phyloP scores from a whole-genome alignment of 2,329 filamentous ascomycete species.

The Pseudogymnoascus sp. region DNA sequence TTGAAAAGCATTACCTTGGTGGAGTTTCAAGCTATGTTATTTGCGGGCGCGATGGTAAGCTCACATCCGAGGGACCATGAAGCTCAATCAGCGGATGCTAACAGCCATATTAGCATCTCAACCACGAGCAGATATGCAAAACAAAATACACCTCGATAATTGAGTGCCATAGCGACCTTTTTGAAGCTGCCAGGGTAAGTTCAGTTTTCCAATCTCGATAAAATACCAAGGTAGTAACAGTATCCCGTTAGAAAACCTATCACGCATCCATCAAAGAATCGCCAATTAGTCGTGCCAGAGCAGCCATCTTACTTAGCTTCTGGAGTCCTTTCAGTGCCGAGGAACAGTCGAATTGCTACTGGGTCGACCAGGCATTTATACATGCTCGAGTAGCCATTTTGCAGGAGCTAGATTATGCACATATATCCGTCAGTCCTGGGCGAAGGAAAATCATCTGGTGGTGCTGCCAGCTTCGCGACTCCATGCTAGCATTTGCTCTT shows the following conservation, averaged over 20 bases:
- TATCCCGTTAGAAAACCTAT: slow-evolving; percentile 3
- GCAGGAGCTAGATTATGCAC: background rate
- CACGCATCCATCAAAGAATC: slow-evolving; percentile 7
- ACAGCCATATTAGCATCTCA: slow-evolving; percentile 1
- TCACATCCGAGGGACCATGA: background rate
- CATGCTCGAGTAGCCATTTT: background rate
- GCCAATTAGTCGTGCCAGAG: slow-evolving; percentile 1
- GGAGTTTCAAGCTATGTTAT: slow-evolving; percentile 8
- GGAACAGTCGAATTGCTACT: slow-evolving; percentile 9
- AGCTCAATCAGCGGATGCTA: background rate
- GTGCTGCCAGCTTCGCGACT: slow-evolving; percentile 8
- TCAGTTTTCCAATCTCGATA: background rate
- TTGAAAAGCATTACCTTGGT: slow-evolving; percentile 5
- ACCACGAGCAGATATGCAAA: slow-evolving; percentile 8
- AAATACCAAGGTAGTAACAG: background rate
- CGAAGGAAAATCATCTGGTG: slow-evolving; percentile 10
- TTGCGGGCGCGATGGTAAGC: slow-evolving; percentile 8
- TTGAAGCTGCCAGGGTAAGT: slow-evolving; percentile 9
- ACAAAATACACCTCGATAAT: slow-evolving; percentile 7
- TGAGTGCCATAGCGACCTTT: slow-evolving; percentile 6
- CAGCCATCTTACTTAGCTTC: slow-evolving; percentile 10
- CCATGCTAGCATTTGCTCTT: slow-evolving; percentile 7
- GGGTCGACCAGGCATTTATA: slow-evolving; percentile 10
- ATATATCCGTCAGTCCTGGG: background rate
- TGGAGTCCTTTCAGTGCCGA: slow-evolving; percentile 10